These are phyloP conservation scores for Dillenia turbinata DNA, from an alignment of 164 flowering plant species.

Conservation along the genomic window DNA sequence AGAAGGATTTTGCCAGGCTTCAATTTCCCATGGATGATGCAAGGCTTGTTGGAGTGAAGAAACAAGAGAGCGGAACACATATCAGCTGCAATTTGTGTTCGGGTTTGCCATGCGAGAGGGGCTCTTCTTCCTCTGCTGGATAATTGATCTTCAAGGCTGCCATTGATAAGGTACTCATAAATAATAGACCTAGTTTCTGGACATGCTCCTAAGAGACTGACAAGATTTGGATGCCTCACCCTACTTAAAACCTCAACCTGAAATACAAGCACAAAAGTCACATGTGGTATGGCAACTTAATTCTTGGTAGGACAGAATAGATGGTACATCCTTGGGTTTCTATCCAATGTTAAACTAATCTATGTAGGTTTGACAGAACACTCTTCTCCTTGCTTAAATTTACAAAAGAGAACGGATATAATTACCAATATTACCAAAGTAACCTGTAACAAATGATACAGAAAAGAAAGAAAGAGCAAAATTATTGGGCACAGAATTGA, in stretches of 20 bases:
- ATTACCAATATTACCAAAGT: no score
- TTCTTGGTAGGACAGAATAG: no score
- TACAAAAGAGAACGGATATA: no score
- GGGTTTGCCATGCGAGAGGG: constrained; percentile 57
- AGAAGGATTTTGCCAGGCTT: constrained; percentile 62
- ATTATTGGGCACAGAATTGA: no score
- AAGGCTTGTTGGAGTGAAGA: constrained; percentile 48
- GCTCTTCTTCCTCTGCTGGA: constrained; percentile 26
- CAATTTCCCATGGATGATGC: constrained; percentile 51
- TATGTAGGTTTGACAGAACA: no score
- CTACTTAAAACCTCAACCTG: constrained; percentile 62
- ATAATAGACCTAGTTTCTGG: constrained; percentile 52
- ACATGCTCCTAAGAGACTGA: constrained; percentile 53
- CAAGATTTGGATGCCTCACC: constrained; percentile 73
- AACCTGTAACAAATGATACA: no score
- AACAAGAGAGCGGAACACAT: constrained; percentile 59
- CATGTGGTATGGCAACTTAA: no score
- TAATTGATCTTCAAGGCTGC: constrained; percentile 64
- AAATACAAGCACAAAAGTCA: constrained; percentile 12
- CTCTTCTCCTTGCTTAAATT: no score
- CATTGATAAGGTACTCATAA: constrained; percentile 57
- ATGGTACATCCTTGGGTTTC: no score
- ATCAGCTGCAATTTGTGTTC: constrained; percentile 47
- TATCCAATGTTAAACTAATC: no score
- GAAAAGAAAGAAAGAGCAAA: no score